phyloP scores from a whole-genome alignment of 306 rosid species.

The Prunus davidiana region DNA sequence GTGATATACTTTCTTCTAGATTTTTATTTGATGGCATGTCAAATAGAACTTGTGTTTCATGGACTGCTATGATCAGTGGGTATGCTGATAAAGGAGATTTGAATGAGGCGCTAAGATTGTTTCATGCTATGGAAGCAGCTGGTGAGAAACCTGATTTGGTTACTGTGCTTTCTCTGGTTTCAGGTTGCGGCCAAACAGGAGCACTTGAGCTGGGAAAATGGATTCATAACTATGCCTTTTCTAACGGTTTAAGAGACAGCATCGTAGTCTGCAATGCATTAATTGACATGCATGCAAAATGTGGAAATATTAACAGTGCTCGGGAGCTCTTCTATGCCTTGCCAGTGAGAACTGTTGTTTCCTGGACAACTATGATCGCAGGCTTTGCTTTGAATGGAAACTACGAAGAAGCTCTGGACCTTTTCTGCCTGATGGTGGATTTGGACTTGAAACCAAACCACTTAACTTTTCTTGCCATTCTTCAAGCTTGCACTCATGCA shows the following conservation, averaged over 20 bases:
- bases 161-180: conserved; percentile 55
- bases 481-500: conserved; percentile 71
- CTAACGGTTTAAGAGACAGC: conserved; percentile 43
- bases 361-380: conserved; percentile 65
- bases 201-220: conserved; percentile 57
- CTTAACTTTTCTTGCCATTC: conserved; percentile 62
- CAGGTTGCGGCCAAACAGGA: conserved; percentile 57
- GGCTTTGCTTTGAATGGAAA: conserved; percentile 71
- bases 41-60: conserved; percentile 57
- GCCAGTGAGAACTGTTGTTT: conserved; percentile 49
- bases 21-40: conserved; percentile 49
- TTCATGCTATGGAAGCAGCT: conserved; percentile 51
- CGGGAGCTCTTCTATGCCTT: conserved; percentile 38
- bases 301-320: conserved; percentile 54
- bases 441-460: conserved; percentile 48
- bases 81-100: conserved; percentile 54
- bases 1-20: conserved; percentile 49
- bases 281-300: conserved; percentile 74
- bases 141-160: conserved; percentile 58
- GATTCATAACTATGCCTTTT: conserved; percentile 40
- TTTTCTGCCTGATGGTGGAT: conserved; percentile 45
- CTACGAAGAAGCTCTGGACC: conserved; percentile 50
- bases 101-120: conserved; percentile 48
- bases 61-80: conserved; percentile 69
- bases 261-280: conserved; percentile 61